Evolutionary conservation across 345 rosid genomes (phyloP), one percentile per base, ranked within the genome.

Genomic region (Citrus australasica): DNA sequence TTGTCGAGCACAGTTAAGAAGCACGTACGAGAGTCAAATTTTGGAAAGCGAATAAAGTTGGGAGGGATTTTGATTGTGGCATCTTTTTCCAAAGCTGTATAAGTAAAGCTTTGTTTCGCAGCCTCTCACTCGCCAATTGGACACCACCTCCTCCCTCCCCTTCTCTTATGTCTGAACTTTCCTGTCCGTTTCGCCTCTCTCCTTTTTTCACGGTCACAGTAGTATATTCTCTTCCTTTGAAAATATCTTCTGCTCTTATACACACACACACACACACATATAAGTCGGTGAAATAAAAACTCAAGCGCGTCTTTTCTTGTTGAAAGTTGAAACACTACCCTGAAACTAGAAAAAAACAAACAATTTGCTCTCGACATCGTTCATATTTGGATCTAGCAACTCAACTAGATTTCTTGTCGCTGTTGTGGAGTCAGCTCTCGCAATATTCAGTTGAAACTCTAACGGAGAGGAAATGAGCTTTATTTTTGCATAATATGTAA

Each of bases 81-180:
- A 3, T 14, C 6, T 24, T 69, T 58, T 13, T 13, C 2, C 30
- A 32, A 37, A 61, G 48, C 6, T 27, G 25, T 83, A 83, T 80
- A 83, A 68, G 77, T 73, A 51, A 27, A 27, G 62, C 2, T 22
- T 2, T 8, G 51, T 55, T 63, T 58, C 51, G 78, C 84, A 27
- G 78, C 73, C 35, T 40, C 65, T 58, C 51, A 11, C 27, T 76
- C 33, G 30, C 9, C 60, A 25, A 4, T 37, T 40, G 7, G 61
- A 14, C 35, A 3, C 28, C 61, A 7, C 66, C 67, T 66, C 66
- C 48, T 42, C 14, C 66, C 48, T 42, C 14, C 3, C 51, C 51
- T 2, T 5, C 21, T 17, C 4, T 61, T 1, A 6, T 35, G 28
- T 67, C 66, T 4, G 14, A 38, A 27, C 75, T 11, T 58, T 67